These are phyloP conservation scores for Firmiana major DNA, from an alignment of 345 rosid genomes.

Conservation along the genomic window DNA sequence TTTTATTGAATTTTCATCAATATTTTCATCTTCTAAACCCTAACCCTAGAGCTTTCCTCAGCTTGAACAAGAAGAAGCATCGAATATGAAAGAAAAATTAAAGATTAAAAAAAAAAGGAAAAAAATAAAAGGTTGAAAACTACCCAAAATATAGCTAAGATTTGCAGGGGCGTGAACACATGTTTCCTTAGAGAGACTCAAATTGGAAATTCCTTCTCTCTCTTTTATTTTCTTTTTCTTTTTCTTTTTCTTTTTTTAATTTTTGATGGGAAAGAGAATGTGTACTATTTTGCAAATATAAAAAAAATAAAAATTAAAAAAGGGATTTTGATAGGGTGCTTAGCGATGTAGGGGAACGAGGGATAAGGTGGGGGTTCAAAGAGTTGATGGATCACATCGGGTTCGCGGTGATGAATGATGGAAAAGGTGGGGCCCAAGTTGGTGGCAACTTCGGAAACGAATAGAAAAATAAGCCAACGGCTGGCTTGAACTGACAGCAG, in stretches of 20 bases:
- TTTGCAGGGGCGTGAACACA: conserved; percentile 28
- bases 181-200: conserved; percentile 35
- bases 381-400: conserved; percentile 7
- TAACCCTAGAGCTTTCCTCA: conserved; percentile 16
- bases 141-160: conserved; percentile 32
- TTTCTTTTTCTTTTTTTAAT: neutral
- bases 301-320: neutral
- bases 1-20: neutral
- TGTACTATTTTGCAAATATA: neutral
- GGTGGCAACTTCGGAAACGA: neutral
- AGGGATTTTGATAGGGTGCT: neutral
- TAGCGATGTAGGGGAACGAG: neutral
- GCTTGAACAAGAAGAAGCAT: conserved; percentile 22
- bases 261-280: conserved; percentile 8
- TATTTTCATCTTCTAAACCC: conserved; percentile 18
- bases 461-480: conserved; percentile 13
- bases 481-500: neutral
- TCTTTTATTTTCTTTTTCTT: neutral
- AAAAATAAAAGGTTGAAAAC: neutral
- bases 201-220: conserved; percentile 19
- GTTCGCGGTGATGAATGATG: neutral
- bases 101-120: neutral
- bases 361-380: neutral
- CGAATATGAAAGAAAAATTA: conserved; percentile 3
- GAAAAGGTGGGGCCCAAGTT: neutral